phyloP scores from a whole-genome alignment of 2,329 filamentous ascomycete genomes.

The Diplodia seriata region DNA sequence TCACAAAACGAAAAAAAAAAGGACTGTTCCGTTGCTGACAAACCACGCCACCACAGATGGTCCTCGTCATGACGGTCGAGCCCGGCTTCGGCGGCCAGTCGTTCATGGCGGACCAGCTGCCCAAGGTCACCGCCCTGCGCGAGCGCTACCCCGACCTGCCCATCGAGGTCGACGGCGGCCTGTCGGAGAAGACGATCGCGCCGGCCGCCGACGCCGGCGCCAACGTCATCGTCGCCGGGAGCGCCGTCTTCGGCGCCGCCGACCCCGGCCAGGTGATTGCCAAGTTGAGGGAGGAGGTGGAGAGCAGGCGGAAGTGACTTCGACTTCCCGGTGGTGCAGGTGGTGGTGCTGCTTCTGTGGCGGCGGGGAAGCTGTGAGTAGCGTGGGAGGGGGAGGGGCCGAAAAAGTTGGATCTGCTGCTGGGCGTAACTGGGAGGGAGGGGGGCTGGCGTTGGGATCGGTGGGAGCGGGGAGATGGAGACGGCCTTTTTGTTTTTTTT shows the following conservation, averaged over 20 bases:
- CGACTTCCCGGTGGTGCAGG: too few relatives aligned
- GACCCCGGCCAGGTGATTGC: constrained; percentile 84
- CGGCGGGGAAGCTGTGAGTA: too few relatives aligned
- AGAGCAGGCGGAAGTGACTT: constrained; percentile 58
- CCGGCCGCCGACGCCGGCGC: constrained; percentile 94
- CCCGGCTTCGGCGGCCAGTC: constrained; percentile 98
- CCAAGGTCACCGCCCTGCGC: constrained; percentile 87
- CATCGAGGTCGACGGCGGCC: constrained; percentile 95
- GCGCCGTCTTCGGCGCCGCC: constrained; percentile 90
- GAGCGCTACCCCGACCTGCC: constrained; percentile 87
- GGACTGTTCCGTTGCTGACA: too few relatives aligned
- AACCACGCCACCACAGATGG: constrained; percentile 71
- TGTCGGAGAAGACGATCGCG: constrained; percentile 88
- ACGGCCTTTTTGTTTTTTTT: too few relatives aligned
- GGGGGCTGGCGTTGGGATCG: too few relatives aligned
- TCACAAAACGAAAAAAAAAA: neutral
- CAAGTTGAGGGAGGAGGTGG: constrained; percentile 79
- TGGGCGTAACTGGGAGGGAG: too few relatives aligned
- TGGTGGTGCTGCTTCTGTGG: too few relatives aligned
- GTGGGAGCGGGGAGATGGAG: too few relatives aligned
- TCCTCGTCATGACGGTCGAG: constrained; percentile 97
- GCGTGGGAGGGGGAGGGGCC: too few relatives aligned
- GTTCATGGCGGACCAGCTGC: constrained; percentile 95
- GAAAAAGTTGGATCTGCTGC: too few relatives aligned
- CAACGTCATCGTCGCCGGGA: constrained; percentile 97